Evolutionary conservation across 371 early-diverging fungal genomes (phyloP), one percentile per base, ranked within the genome.

Genomic region (Mucor irregularis): DNA sequence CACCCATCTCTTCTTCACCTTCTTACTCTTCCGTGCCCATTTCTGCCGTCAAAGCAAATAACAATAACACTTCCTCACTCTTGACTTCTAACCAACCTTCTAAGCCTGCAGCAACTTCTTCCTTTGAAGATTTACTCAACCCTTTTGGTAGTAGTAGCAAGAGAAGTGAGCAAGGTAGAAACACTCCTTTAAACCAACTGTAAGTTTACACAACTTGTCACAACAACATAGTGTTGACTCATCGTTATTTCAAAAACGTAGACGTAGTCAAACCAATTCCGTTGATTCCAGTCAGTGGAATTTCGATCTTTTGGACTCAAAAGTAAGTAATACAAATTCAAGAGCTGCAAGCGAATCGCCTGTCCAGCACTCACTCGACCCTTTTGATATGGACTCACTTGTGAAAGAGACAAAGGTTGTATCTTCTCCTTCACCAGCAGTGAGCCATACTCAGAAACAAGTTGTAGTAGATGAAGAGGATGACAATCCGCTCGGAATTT

Each of bases 251-350:
- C n/a, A n/a, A n/a, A n/a, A n/a, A n/a, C n/a, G n/a, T 19, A 47
- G 44, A 62, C 49, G 65, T 38, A 21, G 51, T 39, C 50, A 75
- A 65, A 50, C 69, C 46, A 50, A 62, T 25, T 59, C 54, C 26
- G 56, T 22, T 28, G 55, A 56, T 5, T 56, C 49, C 16, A 63
- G 73, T 6, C 76, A 76, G 16, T 84, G 84, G 84, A 69, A 84
- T 40, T 73, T 84, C 33, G 84, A 84, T 46, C 70, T 84, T 49
- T 53, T 81, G 35, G 78, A 67, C 16, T 53, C 67, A 31, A 51
- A 46, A 46, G 4, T 54, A 25, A 44, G 6, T 16, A 45, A 14
- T 16, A 45, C 9, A 39, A 38, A 22, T 19, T 26, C 2, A 45
- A 58, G 21, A 54, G 65, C 31, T 51, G 54, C 42, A 35, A n/a